A percentile compares a stretch with the other conserved stretches of the same genome.
These are phyloP conservation scores for Amyloporia xantha DNA, from an alignment of 768 basidiomycete species.

Conservation along the genomic window DNA sequence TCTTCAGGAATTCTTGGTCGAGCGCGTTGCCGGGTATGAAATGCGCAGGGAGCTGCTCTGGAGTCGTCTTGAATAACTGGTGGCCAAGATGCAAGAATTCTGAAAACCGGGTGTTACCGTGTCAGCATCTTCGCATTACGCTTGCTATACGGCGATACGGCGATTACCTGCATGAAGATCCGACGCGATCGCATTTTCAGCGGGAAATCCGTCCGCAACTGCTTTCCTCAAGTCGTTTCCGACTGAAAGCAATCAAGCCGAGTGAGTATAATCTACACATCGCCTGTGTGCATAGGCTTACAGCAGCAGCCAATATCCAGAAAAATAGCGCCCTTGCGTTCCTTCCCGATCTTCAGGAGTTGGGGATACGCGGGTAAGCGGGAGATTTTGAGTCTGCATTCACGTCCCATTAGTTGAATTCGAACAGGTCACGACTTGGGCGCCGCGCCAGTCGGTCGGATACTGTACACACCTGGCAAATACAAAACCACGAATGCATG, in stretches of 20 bases:
- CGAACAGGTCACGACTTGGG: too few species aligned
- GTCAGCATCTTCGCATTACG: too few species aligned
- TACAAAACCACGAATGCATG: constrained; percentile 23
- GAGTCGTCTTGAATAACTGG: constrained; percentile 47
- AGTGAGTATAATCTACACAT: not conserved
- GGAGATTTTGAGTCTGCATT: constrained; percentile 18
- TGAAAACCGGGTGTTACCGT: constrained; percentile 19
- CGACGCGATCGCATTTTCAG: constrained; percentile 30
- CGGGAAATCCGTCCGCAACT: constrained; percentile 37
- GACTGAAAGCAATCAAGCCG: constrained; percentile 21
- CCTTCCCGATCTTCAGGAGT: constrained; percentile 30
- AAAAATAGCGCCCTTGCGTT: constrained; percentile 31
- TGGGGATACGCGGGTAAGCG: constrained; percentile 20
- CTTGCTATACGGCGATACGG: too few species aligned
- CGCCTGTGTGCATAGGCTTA: constrained; percentile 12
- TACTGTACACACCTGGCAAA: constrained; percentile 17
- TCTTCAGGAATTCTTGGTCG: constrained; percentile 34
- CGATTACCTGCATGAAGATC: constrained; percentile 32
- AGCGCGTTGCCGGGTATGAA: constrained; percentile 55
- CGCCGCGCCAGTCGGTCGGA: too few species aligned
- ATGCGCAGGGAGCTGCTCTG: constrained; percentile 43
- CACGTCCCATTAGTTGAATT: not conserved
- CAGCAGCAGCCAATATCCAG: constrained; percentile 43
- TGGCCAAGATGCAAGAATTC: constrained; percentile 61
- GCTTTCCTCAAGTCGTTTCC: constrained; percentile 38